These are phyloP conservation scores for Chrysoporthe puriensis DNA, from an alignment of 2,329 filamentous ascomycete species.

Conservation along the genomic window DNA sequence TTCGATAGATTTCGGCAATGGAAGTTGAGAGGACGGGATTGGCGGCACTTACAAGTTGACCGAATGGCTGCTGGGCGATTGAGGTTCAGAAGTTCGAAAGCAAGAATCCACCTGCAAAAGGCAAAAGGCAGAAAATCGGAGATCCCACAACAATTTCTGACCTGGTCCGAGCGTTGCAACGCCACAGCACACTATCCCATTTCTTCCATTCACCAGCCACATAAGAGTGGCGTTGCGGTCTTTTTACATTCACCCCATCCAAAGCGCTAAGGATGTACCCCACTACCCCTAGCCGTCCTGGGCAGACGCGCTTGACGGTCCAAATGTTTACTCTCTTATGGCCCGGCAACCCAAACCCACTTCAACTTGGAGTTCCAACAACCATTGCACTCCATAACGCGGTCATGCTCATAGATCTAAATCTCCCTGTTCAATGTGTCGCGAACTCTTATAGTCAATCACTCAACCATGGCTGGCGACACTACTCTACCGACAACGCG, in stretches of 20 bases:
- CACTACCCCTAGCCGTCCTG: background rate
- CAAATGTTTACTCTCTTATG: constrained; percentile 15
- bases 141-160: constrained; percentile 18
- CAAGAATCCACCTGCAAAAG: constrained; percentile 6
- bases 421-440: constrained; percentile 1
- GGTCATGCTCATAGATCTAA: constrained; percentile 8
- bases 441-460: background rate
- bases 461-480: constrained; percentile 38
- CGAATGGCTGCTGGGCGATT: constrained; percentile 27
- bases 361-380: background rate
- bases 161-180: constrained; percentile 11
- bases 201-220: background rate
- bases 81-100: constrained; percentile 23
- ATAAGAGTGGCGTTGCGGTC: background rate
- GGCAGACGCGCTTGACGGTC: constrained; percentile 9
- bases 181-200: constrained; percentile 15
- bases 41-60: constrained; percentile 29
- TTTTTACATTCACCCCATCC: background rate
- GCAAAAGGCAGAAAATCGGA: constrained; percentile 16
- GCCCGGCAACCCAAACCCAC: constrained; percentile 18
- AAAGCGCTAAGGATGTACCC: background rate
- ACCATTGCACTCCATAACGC: background rate
- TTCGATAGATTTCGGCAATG: constrained; percentile 28
- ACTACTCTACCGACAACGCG: constrained; percentile 59
- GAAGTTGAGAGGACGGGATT: constrained; percentile 12